Percentiles rank a stretch among this genome's conserved stretches.
Evolutionary conservation across 1,284 basidiomycete species (phyloP).

Genomic region (Marasmius fiardii): DNA sequence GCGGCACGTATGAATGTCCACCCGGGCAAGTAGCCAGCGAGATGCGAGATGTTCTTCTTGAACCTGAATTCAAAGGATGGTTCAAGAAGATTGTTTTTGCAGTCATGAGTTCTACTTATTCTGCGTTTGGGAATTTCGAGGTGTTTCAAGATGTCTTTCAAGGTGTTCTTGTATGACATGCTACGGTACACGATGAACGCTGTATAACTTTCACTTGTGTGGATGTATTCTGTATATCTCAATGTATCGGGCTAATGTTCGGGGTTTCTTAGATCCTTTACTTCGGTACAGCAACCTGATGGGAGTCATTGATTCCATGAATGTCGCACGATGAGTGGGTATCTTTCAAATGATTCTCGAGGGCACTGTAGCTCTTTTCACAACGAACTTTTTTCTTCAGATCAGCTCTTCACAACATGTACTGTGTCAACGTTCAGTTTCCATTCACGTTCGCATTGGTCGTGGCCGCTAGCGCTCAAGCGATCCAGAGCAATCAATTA

Average conservation of each 20-base stretch:
- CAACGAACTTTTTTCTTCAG: too few relatives aligned
- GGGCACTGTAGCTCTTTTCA: too few relatives aligned
- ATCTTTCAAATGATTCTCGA: background rate
- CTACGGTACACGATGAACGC: background rate
- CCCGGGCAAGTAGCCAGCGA: conserved; percentile 36
- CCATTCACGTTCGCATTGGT: too few relatives aligned
- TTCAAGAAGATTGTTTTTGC: conserved; percentile 40
- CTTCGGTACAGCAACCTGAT: too few relatives aligned
- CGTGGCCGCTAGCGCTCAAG: too few relatives aligned
- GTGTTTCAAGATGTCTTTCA: conserved; percentile 30
- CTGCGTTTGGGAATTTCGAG: conserved; percentile 28
- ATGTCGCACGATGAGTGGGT: too few relatives aligned
- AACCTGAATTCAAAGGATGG: conserved; percentile 41
- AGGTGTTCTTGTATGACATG: conserved; percentile 22
- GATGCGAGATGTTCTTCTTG: conserved; percentile 39
- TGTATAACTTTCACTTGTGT: background rate
- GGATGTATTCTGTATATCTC: background rate
- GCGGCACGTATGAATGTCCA: conserved; percentile 41
- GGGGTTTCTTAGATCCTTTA: too few relatives aligned
- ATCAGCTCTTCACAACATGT: too few relatives aligned
- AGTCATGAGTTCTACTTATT: conserved; percentile 30
- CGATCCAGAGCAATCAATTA: background rate
- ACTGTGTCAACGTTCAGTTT: too few relatives aligned
- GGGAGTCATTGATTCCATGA: too few relatives aligned
- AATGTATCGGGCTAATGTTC: background rate